phyloP scores from a whole-genome alignment of 768 basidiomycete species.

The Tricholoma sp. region DNA sequence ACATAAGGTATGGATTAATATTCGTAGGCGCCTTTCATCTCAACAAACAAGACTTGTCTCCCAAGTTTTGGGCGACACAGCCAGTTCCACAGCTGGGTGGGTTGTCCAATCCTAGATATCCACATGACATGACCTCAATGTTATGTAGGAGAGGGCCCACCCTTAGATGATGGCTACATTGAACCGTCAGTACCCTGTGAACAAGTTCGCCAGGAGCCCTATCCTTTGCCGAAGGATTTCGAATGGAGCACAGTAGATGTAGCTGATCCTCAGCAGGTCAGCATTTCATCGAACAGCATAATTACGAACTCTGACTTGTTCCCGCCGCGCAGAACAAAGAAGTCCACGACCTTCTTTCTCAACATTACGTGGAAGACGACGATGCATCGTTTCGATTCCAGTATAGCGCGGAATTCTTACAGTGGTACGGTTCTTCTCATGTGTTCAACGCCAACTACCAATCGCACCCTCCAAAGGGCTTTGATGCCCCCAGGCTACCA shows the following conservation, averaged over 20 bases:
- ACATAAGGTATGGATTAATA: slow-evolving; percentile 63
- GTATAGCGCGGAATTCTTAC: slow-evolving; percentile 90
- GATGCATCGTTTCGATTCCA: slow-evolving; percentile 96
- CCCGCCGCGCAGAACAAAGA: slow-evolving; percentile 69
- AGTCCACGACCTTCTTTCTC: slow-evolving; percentile 84
- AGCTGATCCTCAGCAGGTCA: slow-evolving; percentile 66
- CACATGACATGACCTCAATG: not conserved
- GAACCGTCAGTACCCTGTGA: slow-evolving; percentile 73
- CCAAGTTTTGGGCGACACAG: slow-evolving; percentile 95
- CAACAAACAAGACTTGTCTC: slow-evolving; percentile 2
- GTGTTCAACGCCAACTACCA: slow-evolving; percentile 1
- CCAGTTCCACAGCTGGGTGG: slow-evolving; percentile 88
- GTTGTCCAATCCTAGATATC: not conserved
- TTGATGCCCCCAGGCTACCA: slow-evolving; percentile 90
- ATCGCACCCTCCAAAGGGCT: slow-evolving; percentile 53
- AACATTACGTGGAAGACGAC: slow-evolving; percentile 96
- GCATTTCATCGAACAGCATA: slow-evolving; percentile 6
- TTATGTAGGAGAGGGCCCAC: slow-evolving; percentile 53
- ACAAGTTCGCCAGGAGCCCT: slow-evolving; percentile 85
- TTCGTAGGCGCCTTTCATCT: slow-evolving; percentile 1
- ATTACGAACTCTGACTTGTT: slow-evolving; percentile 2
- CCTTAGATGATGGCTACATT: slow-evolving; percentile 80
- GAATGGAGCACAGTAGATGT: slow-evolving; percentile 87
- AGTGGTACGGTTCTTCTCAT: slow-evolving; percentile 55
- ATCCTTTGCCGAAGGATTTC: slow-evolving; percentile 86